These are phyloP conservation scores for Claviceps sp. DNA, from an alignment of 2,329 filamentous ascomycete species.

Conservation along the genomic window DNA sequence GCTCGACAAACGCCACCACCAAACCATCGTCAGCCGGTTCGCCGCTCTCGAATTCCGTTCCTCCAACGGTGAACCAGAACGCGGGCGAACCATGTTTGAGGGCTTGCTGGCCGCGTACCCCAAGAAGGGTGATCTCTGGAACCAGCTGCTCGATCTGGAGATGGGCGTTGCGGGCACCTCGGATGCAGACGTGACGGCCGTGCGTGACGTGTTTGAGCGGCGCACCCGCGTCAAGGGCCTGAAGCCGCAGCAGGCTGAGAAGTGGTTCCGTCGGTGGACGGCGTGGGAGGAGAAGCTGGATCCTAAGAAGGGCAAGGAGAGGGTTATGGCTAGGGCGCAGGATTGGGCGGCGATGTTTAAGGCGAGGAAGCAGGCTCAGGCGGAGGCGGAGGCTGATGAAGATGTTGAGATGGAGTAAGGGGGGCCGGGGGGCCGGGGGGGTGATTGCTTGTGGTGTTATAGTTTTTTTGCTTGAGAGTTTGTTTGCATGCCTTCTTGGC, in stretches of 20 bases:
- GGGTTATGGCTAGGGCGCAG: constrained; percentile 56
- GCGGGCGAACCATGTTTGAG: constrained; percentile 89
- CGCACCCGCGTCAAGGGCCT: constrained; percentile 55
- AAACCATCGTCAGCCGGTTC: constrained; percentile 70
- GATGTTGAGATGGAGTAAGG: constrained; percentile 17
- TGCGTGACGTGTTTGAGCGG: constrained; percentile 71
- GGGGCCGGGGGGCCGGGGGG: neutral
- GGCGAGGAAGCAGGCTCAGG: constrained; percentile 28
- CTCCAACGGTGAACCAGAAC: constrained; percentile 68
- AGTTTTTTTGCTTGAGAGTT: too few relatives aligned
- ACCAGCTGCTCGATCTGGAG: constrained; percentile 80
- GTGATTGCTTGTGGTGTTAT: neutral
- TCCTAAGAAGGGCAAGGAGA: constrained; percentile 53
- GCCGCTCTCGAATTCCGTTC: constrained; percentile 86
- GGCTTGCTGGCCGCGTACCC: constrained; percentile 71
- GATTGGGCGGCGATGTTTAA: constrained; percentile 50
- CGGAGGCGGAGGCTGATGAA: constrained; percentile 19
- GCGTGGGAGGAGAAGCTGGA: constrained; percentile 72
- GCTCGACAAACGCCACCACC: constrained; percentile 51
- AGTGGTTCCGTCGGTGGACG: constrained; percentile 85
- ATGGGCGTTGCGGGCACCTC: constrained; percentile 38
- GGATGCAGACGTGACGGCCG: constrained; percentile 38
- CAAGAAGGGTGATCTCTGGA: constrained; percentile 87
- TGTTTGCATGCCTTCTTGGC: too few relatives aligned
- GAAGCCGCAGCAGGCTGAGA: constrained; percentile 71